Evolutionary conservation across 352 stramenopile species (phyloP).

Genomic region (Stephanocyclus meneghinianus): DNA sequence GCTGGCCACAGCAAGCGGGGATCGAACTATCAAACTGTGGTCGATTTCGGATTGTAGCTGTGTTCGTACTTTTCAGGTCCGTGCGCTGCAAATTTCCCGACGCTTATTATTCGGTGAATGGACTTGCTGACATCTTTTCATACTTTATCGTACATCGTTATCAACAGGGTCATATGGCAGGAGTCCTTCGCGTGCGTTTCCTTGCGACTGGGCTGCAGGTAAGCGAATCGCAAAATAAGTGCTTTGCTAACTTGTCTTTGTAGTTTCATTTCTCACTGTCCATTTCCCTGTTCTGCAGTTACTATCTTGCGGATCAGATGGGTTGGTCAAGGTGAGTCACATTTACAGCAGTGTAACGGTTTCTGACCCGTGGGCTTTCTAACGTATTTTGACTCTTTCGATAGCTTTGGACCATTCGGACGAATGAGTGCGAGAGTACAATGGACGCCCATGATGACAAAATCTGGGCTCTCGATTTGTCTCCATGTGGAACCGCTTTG

Average conservation of each 20-base stretch:
- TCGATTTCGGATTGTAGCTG: conserved; percentile 92
- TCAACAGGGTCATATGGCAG: conserved; percentile 74
- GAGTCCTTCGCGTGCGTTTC: conserved; percentile 76
- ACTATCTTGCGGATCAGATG: conserved; percentile 92
- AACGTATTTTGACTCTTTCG: background rate
- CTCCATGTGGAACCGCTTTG: conserved; percentile 87
- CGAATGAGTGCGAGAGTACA: conserved; percentile 95
- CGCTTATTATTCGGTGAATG: background rate
- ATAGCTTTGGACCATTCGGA: conserved; percentile 95
- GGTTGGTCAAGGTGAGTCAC: conserved; percentile 87
- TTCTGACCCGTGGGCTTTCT: background rate
- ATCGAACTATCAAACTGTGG: conserved; percentile 97
- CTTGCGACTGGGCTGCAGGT: conserved; percentile 67
- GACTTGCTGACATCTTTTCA: background rate
- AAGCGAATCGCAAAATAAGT: background rate
- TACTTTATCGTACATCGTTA: background rate
- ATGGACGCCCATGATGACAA: conserved; percentile 96
- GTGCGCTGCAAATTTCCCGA: background rate
- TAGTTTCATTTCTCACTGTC: conserved; percentile 87
- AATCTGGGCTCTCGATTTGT: conserved; percentile 93
- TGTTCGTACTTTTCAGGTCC: conserved; percentile 92
- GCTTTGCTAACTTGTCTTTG: background rate
- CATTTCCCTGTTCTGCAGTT: conserved; percentile 90
- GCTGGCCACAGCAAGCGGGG: conserved; percentile 91
- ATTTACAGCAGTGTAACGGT: background rate